phyloP scores from a whole-genome alignment of 2,329 filamentous ascomycete genomes.

The Geosmithia flava region DNA sequence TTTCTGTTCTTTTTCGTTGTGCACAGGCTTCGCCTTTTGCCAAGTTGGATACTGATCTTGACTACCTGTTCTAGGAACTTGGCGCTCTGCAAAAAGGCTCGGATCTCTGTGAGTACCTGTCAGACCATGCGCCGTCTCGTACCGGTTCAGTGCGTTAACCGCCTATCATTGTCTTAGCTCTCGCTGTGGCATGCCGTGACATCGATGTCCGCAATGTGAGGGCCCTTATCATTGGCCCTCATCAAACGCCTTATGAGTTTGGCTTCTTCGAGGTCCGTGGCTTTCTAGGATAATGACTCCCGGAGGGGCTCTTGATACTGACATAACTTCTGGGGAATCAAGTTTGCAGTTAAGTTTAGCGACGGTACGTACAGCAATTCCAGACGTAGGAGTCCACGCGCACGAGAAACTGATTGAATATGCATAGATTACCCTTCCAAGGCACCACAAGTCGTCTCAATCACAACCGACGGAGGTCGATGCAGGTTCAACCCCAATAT shows the following conservation, averaged over 20 bases:
- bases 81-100: conserved; percentile 71
- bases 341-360: conserved; percentile 70
- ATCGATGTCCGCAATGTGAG: conserved; percentile 79
- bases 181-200: conserved; percentile 80
- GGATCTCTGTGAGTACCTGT: conserved; percentile 59
- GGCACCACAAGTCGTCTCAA: conserved; percentile 48
- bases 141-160: background rate
- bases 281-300: background rate
- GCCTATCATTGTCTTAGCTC: conserved; percentile 35
- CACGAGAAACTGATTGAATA: background rate
- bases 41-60: background rate
- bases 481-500: conserved; percentile 97
- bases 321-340: background rate
- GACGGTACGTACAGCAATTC: conserved; percentile 39
- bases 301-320: conserved; percentile 1
- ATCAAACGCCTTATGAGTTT: conserved; percentile 92
- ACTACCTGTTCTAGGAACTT: conserved; percentile 53
- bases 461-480: conserved; percentile 79
- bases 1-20: background rate
- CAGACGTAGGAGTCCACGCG: background rate
- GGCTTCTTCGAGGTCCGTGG: conserved; percentile 78
- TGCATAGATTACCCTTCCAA: conserved; percentile 69
- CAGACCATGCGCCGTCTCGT: background rate
- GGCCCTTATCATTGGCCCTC: conserved; percentile 82
- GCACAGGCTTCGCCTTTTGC: background rate